These are phyloP conservation scores for Cercophora samala DNA, from an alignment of 495 filamentous ascomycete species.

Conservation along the genomic window DNA sequence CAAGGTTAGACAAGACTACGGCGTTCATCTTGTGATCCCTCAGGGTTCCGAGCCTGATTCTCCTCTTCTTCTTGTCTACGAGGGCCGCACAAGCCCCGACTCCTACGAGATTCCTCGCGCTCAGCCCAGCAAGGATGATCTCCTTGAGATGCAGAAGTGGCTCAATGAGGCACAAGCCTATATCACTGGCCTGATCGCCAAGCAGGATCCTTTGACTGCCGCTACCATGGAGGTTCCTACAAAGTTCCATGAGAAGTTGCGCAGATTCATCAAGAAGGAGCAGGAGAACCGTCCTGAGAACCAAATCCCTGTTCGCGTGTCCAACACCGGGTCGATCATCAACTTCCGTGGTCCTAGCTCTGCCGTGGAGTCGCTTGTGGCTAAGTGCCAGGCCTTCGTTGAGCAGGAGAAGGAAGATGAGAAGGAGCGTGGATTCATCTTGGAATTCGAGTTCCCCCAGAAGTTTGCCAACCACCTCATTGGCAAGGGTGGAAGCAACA, in stretches of 20 bases:
- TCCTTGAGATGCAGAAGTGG: conserved; percentile 49
- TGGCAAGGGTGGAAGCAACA: conserved; percentile 86
- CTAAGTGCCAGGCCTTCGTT: conserved; percentile 71
- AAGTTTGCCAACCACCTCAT: conserved; percentile 93
- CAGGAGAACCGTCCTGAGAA: conserved; percentile 62
- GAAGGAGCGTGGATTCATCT: conserved; percentile 78
- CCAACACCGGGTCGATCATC: conserved; percentile 53
- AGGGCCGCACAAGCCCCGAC: conserved; percentile 55
- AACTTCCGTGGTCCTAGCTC: conserved; percentile 72
- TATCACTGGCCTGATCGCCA: conserved; percentile 64
- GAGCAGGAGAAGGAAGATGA: conserved; percentile 82
- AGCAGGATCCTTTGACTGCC: conserved; percentile 66
- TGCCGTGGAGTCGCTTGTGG: conserved; percentile 64
- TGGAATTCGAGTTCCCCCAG: conserved; percentile 86
- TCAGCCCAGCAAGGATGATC: conserved; percentile 41
- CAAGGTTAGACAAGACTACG: conserved; percentile 65
- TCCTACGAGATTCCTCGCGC: conserved; percentile 64
- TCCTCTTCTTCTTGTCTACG: conserved; percentile 81
- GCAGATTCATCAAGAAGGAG: conserved; percentile 71
- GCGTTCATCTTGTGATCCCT: conserved; percentile 76
- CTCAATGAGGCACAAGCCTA: conserved; percentile 70
- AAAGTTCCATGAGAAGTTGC: conserved; percentile 76
- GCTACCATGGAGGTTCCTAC: conserved; percentile 64
- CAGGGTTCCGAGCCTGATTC: conserved; percentile 54
- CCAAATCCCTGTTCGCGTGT: conserved; percentile 70